A percentile compares a stretch with the other conserved stretches of the same genome.
Evolutionary conservation across 1,284 basidiomycete genomes (phyloP).

Genomic region (Marasmius tenuissimus): DNA sequence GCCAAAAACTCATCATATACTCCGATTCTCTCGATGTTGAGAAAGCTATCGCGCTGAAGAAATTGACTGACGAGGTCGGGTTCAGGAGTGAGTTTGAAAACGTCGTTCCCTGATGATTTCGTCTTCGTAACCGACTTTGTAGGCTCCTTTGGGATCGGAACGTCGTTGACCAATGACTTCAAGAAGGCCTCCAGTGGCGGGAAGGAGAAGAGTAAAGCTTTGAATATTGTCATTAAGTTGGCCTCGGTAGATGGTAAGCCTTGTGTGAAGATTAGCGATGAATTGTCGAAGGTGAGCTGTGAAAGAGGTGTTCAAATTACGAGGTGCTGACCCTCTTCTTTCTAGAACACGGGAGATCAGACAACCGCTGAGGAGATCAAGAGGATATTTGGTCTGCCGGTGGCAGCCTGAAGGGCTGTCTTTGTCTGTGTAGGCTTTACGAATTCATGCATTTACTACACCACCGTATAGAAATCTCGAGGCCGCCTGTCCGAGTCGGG

Average conservation of each 20-base stretch:
- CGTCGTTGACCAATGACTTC: conserved; percentile 90
- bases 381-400: conserved; percentile 30
- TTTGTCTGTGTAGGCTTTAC: no score
- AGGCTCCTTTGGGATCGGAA: conserved; percentile 90
- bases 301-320: background rate
- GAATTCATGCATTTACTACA: no score
- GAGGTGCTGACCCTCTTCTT: conserved; percentile 1
- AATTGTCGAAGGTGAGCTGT: conserved; percentile 71
- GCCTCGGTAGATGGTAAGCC: conserved; percentile 68
- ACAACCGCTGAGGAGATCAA: conserved; percentile 44
- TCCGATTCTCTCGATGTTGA: conserved; percentile 80
- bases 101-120: background rate
- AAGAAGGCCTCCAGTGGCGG: conserved; percentile 52
- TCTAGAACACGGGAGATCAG: conserved; percentile 46
- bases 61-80: conserved; percentile 73
- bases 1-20: conserved; percentile 75
- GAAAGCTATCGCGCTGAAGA: conserved; percentile 68
- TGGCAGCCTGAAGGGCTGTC: background rate
- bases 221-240: conserved; percentile 95
- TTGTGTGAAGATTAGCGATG: conserved; percentile 93
- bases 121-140: background rate
- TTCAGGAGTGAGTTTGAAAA: conserved; percentile 58
- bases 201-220: conserved; percentile 67
- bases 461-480: no score
- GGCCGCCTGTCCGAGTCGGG: no score